Base-by-base conservation (phyloP, 805 yeast genomes). In the Helenozyma baotianmanensis region DNA sequence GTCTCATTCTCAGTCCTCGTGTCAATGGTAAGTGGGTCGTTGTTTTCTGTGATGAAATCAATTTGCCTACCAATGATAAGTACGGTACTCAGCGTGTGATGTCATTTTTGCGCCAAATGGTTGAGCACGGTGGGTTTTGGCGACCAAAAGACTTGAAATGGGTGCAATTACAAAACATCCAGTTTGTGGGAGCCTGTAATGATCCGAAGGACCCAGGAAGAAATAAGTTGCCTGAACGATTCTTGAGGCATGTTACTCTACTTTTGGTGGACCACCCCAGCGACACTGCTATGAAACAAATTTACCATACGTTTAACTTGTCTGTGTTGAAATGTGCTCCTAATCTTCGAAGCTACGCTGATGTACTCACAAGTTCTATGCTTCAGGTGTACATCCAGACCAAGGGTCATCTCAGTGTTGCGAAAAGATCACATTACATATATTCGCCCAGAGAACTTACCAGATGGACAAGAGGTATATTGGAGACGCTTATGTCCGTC, bases 141-240 rank as follows among this genome's bases (percentile, higher is more conserved):
- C 68, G 76, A 30, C 56, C 69, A 0, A 48, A 57, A 9, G 76
- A 74, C 18, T 64, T 68, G 29, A 67, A 68, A 16, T 90, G 96
- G 95, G 76, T 89, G 1, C 42, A 62, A 0, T 39, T 87, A 7
- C 62, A 68, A 12, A 70, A 78, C 28, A 66, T 90, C 17, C 94
- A 83, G 49, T 70, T 90, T 59, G 92, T 88, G n/a, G 97, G 94
- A 7, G 97, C 97, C 0, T 90, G 97, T 54, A 90, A 90, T 50
- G 92, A 96, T 1, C 80, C 96, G 0, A 68, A 79, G 1, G 94
- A 84, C 55, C 74, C 78, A 3, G 96, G 96, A 0, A 68, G 97
- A 39, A 62, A 70, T 9, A 53, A 51, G 3, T 50, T 90, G 14
- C 62, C 78, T 1, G 50, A 62, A 8, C 60, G 96, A 26, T 80